Base-by-base conservation (phyloP, 2,329 filamentous ascomycete genomes). In the Colletotrichum kahawae region DNA sequence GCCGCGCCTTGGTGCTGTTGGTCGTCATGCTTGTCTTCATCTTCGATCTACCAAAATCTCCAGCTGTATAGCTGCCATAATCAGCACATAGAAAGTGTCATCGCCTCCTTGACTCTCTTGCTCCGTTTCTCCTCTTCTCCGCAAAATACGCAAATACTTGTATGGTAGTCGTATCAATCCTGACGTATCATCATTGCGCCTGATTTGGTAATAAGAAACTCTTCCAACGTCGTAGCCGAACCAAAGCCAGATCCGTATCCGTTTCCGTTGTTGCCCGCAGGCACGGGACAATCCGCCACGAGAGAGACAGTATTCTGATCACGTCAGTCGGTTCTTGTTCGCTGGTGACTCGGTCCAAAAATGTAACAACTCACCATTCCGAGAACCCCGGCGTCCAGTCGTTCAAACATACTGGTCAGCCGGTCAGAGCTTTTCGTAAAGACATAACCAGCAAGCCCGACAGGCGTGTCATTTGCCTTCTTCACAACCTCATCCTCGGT, bases 361-460 rank as follows among this genome's bases (percentile, higher is more conserved):
- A 33, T 3, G 31, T 5, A 33, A 33, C 4, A 24, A 70, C 65
- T 65, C 14, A 76, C 74, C 51, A 92, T 88, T 70, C 91, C 92
- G 5, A 94, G 88, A 92, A 93, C 93, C 10, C 92, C 92, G 2
- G 92, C 89, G 75, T 94, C 89, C 59, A 94, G 82, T 4, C 82
- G 85, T 78, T 90, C 88, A 4, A 86, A 83, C 3, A 90, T 84
- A 12, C 87, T 81, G 59, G 79, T 81, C n/a, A 84, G 78, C 13
- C 87, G 79, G 65, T 82, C 80, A 5, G 87, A 71, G 79, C 88
- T 83, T 75, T 81, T 80, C 13, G 85, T 93, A 84, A 92, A 95
- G 85, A 95, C 94, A 84, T 95, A 95, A 1, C 92, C 92, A 2
- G 94, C 93, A 18, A 95, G 88, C 4, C 94, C 93, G 27, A 95